These are phyloP conservation scores for Echeveria elegans DNA, from an alignment of 164 flowering plant genomes.

Conservation along the genomic window DNA sequence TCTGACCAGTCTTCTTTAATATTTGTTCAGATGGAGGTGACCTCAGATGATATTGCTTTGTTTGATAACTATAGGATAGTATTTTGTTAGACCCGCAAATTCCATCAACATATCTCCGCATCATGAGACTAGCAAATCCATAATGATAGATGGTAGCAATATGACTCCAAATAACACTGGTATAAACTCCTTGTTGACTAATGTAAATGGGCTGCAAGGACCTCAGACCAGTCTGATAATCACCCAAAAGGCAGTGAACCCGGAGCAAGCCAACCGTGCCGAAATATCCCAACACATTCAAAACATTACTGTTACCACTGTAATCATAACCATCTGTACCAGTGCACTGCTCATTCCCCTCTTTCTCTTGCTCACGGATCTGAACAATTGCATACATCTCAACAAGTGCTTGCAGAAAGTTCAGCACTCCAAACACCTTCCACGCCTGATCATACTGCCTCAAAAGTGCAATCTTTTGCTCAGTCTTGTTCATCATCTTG, in stretches of 20 bases:
- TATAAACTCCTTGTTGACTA: conserved; percentile 80
- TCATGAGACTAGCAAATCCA: conserved; percentile 94
- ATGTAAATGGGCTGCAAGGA: conserved; percentile 88
- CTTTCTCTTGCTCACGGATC: conserved; percentile 84
- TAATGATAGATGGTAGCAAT: conserved; percentile 85
- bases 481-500: conserved; percentile 89
- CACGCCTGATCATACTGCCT: conserved; percentile 87
- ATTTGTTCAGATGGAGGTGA: conserved; percentile 97
- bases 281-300: conserved; percentile 94
- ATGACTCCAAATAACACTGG: conserved; percentile 89
- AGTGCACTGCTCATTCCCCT: conserved; percentile 83
- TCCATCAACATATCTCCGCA: conserved; percentile 85
- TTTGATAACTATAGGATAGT: conserved; percentile 76
- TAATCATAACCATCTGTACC: conserved; percentile 96
- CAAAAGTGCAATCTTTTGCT: conserved; percentile 76
- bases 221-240: conserved; percentile 91
- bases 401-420: conserved; percentile 93
- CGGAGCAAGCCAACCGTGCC: conserved; percentile 95
- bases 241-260: conserved; percentile 94
- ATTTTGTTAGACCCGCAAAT: conserved; percentile 85
- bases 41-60: conserved; percentile 90
- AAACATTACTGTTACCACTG: conserved; percentile 90
- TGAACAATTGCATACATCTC: conserved; percentile 81
- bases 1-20: conserved; percentile 96
- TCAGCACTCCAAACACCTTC: conserved; percentile 96